Percentiles rank a stretch among this genome's conserved stretches.
Evolutionary conservation across 768 basidiomycete genomes (phyloP).

Genomic region (Kondoa malvinella): DNA sequence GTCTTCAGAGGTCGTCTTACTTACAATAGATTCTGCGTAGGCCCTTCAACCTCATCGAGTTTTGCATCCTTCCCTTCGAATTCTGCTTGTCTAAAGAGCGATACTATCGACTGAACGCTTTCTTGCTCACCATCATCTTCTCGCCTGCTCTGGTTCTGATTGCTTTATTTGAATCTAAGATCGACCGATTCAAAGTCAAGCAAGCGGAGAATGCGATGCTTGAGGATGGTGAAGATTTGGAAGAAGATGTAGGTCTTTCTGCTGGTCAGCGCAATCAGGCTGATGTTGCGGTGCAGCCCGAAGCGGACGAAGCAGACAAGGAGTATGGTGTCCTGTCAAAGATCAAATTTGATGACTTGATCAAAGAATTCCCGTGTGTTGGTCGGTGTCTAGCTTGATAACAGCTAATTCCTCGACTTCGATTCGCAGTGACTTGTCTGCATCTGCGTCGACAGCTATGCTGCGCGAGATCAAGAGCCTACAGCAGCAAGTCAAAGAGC

Average conservation of each 20-base stretch:
- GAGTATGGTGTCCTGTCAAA: conserved; percentile 31
- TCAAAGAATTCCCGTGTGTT: conserved; percentile 22
- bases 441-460: conserved; percentile 3
- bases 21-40: neutral
- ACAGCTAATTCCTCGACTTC: conserved; percentile 7
- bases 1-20: no score
- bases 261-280: neutral
- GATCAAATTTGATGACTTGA: conserved; percentile 30
- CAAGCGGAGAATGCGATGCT: neutral
- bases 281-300: no score
- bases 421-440: neutral
- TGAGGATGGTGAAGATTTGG: neutral
- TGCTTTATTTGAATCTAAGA: conserved; percentile 3
- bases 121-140: conserved; percentile 33
- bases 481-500: conserved; percentile 12
- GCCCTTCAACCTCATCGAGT: conserved; percentile 35
- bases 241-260: neutral
- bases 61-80: conserved; percentile 26
- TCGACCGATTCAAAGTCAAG: neutral
- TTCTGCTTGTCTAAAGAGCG: conserved; percentile 26
- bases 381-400: conserved; percentile 11
- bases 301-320: conserved; percentile 23
- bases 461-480: conserved; percentile 14
- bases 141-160: conserved; percentile 26
- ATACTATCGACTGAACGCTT: conserved; percentile 32